Evolutionary conservation across 306 rosid genomes (phyloP), one percentile per base, ranked within the genome.

Genomic region (Canavalia ensiformis): DNA sequence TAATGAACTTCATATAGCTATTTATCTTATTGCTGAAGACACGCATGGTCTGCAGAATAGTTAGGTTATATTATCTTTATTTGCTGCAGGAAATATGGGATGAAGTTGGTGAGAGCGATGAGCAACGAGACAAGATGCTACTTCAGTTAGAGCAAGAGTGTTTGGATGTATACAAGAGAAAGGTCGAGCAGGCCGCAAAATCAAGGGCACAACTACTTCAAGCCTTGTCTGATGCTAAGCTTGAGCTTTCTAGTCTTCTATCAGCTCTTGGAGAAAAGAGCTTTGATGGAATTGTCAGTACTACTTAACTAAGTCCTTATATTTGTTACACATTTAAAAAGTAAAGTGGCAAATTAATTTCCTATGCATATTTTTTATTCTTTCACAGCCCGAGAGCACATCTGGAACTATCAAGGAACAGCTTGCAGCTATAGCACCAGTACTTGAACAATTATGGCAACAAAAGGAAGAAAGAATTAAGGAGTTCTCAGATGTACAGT

Each of bases 61-160:
- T 81, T 58, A 52, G 66, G 28, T 76, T 73, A 44, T 63, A 57
- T 75, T 63, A 12, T 25, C 30, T 49, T 71, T 29, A 50, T 79
- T 75, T 7, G 2, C 50, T 82, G 65, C 82, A 95, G 99, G 91
- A 95, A 90, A 96, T 96, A 83, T 96, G 99, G 99, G 93, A 96
- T 52, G 99, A 96, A 85, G 99, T 96, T 57, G 99, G 99, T 44
- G 99, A 94, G 88, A 94, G 88, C 50, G 98, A 96, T 11, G 97
- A 94, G 79, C 88, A 93, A 68, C 91, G 99, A 58, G 99, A 96
- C 81, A 91, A 88, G 86, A 92, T 96, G 99, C 97, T 96, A 72
- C 99, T 93, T 88, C 99, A 96, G 88, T 81, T 96, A 83, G 98
- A 96, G 84, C 99, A 92, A 78, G 99, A 96, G 55, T 93, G 99